Evolutionary conservation across 2,329 filamentous ascomycete species (phyloP).

Genomic region (Alternaria alternata): DNA sequence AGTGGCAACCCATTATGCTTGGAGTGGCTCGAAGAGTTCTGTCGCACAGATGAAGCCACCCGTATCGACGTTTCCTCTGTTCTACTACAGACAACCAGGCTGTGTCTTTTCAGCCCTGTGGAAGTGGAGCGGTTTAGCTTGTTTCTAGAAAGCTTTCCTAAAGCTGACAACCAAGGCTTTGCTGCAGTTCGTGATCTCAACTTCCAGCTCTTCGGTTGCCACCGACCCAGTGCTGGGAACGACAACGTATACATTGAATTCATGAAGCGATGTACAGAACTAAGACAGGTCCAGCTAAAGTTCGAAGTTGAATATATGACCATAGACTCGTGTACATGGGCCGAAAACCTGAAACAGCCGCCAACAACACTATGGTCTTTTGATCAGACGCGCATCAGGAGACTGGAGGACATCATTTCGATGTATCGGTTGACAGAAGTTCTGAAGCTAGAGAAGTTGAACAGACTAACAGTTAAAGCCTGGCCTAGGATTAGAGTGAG

Average conservation of each 20-base stretch:
- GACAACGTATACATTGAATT: slow-evolving; percentile 3
- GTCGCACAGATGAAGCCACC: slow-evolving; percentile 12
- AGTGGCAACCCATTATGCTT: neutral
- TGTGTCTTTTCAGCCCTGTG: slow-evolving; percentile 5
- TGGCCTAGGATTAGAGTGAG: slow-evolving; percentile 9
- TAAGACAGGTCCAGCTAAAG: slow-evolving; percentile 5
- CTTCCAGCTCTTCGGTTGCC: slow-evolving; percentile 11
- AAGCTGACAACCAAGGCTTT: neutral
- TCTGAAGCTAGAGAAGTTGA: neutral
- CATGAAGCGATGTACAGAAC: neutral
- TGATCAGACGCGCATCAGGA: neutral
- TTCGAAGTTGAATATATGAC: slow-evolving; percentile 6
- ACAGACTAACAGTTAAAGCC: slow-evolving; percentile 6
- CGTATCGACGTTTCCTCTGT: slow-evolving; percentile 12
- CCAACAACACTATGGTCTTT: neutral
- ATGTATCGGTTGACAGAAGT: slow-evolving; percentile 2
- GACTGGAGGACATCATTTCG: neutral
- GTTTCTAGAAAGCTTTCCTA: slow-evolving; percentile 7
- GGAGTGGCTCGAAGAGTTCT: slow-evolving; percentile 11
- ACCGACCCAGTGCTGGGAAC: neutral
- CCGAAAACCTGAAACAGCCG: neutral
- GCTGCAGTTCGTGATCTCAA: slow-evolving; percentile 6
- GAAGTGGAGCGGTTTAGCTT: neutral
- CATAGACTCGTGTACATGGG: neutral
- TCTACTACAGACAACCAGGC: slow-evolving; percentile 6